Conservation (phyloP, 2,329 filamentous ascomycete genomes). For the Exophiala dermatitidis region DNA sequence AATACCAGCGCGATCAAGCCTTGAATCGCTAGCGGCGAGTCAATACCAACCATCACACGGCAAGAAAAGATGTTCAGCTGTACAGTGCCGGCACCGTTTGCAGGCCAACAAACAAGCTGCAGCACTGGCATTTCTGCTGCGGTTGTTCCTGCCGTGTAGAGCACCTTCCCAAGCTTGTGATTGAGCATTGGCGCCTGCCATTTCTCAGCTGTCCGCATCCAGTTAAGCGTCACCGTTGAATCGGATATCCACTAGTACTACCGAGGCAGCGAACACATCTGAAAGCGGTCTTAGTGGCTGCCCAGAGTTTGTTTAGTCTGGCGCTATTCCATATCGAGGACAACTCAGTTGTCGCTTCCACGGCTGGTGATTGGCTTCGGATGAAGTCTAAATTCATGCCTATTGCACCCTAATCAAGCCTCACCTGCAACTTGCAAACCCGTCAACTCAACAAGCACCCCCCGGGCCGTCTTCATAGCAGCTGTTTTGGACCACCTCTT, state of each 20-base stretch:
- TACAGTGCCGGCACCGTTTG: constrained; percentile 1
- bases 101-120: not conserved
- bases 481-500: not conserved
- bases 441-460: not conserved
- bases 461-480: not conserved
- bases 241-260: not conserved
- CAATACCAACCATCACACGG: not conserved
- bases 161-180: not conserved
- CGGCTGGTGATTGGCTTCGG: not conserved
- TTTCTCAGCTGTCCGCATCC: constrained; percentile 16
- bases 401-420: not conserved
- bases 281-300: not conserved
- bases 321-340: not conserved
- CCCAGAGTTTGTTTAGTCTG: not conserved
- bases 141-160: constrained; percentile 12
- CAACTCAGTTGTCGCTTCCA: not conserved
- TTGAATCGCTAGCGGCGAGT: not conserved
- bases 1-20: constrained; percentile 9
- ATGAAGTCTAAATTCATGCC: not conserved
- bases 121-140: not conserved
- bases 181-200: not conserved
- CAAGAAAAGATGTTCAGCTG: constrained; percentile 5
- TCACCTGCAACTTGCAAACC: not conserved
- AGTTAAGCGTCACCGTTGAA: constrained; percentile 9
- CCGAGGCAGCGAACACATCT: too few relatives aligned